Conservation (phyloP, 371 early-diverging fungal genomes). For the Mucor piriformis region DNA sequence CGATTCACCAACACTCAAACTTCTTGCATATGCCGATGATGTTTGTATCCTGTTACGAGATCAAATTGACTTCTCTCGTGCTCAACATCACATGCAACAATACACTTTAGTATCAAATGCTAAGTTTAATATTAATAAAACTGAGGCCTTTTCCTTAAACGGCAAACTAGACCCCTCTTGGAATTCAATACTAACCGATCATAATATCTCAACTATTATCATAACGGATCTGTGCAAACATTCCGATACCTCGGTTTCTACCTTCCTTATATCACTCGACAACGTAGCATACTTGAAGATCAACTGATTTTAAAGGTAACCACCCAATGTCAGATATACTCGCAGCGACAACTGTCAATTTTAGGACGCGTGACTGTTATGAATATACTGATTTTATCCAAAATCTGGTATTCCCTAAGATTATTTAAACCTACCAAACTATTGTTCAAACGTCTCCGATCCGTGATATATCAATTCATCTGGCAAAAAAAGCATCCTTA, state of each 20-base stretch:
- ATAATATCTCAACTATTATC: background rate
- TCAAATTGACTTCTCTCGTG: background rate
- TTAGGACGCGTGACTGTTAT: background rate
- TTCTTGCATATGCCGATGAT: constrained; percentile 7
- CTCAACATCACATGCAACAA: background rate
- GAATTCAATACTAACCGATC: background rate
- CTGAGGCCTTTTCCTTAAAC: constrained; percentile 9
- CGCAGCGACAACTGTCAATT: constrained; percentile 1
- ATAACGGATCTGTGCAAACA: background rate
- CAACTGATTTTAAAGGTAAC: background rate
- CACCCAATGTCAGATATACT: background rate
- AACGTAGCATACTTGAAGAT: background rate
- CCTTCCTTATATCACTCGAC: background rate
- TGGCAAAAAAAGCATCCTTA: too few relatives aligned
- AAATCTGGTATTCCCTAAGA: background rate
- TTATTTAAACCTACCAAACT: background rate
- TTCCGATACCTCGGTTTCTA: constrained; percentile 13
- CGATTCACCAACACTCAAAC: background rate
- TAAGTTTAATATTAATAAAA: constrained; percentile 15
- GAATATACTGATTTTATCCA: background rate
- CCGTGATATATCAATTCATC: background rate
- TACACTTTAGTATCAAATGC: constrained; percentile 9
- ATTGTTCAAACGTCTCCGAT: background rate
- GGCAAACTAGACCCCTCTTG: background rate
- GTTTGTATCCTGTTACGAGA: constrained; percentile 5